Conservation (phyloP, 2,329 filamentous ascomycete genomes). For the Arthrobotrys pseudoclavata region DNA sequence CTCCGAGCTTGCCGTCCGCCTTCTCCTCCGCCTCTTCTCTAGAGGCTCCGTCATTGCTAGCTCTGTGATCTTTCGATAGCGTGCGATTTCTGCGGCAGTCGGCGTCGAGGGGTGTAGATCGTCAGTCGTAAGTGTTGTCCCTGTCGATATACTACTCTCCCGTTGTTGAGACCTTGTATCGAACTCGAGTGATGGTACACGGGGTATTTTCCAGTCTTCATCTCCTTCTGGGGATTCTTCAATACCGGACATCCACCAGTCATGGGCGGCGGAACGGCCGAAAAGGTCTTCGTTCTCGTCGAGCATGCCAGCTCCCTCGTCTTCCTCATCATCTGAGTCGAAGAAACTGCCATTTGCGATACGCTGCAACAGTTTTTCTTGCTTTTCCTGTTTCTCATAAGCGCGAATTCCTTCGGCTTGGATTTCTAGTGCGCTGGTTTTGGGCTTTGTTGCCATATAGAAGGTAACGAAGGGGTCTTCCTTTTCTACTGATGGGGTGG, state of each 20-base stretch:
- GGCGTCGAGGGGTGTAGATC: constrained; percentile 41
- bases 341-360: constrained; percentile 51
- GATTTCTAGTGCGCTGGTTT: constrained; percentile 4
- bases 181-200: constrained; percentile 58
- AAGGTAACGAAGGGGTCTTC: constrained; percentile 52
- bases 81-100: constrained; percentile 40
- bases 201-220: constrained; percentile 45
- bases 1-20: constrained; percentile 55
- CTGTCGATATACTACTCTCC: constrained; percentile 48
- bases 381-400: constrained; percentile 37
- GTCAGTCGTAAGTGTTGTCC: constrained; percentile 37
- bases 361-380: constrained; percentile 31
- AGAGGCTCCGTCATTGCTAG: constrained; percentile 21
- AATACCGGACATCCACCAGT: constrained; percentile 54
- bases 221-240: constrained; percentile 44
- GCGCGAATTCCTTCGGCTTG: constrained; percentile 31
- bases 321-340: constrained; percentile 39
- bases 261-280: constrained; percentile 18
- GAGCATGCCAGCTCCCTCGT: neutral
- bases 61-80: constrained; percentile 47
- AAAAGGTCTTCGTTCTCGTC: constrained; percentile 28
- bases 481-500: constrained; percentile 8
- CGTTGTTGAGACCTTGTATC: constrained; percentile 24
- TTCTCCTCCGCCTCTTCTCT: constrained; percentile 44
- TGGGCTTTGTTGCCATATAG: constrained; percentile 50